phyloP scores from a whole-genome alignment of 805 yeast genomes.

The Suhomyces sp. region DNA sequence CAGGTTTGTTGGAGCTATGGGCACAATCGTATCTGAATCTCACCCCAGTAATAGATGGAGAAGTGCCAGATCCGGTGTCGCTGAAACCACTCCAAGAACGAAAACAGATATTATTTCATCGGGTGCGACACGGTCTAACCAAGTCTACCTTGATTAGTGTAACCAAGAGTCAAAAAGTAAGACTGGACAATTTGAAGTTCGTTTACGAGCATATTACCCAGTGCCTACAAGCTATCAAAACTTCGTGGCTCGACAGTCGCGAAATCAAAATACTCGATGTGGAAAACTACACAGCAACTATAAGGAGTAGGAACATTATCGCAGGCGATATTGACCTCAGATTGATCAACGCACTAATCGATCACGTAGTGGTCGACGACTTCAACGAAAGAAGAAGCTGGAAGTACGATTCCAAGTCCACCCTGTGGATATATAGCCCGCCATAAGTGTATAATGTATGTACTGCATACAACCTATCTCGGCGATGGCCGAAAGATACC shows the following conservation, averaged over 20 bases:
- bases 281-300: conserved; percentile 10
- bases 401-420: conserved; percentile 18
- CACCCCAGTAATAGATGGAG: neutral
- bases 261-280: conserved; percentile 11
- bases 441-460: neutral
- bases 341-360: conserved; percentile 25
- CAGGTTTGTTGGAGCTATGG: conserved; percentile 14
- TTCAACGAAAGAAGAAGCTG: conserved; percentile 18
- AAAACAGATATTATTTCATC: conserved; percentile 18
- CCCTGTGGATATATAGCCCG: conserved; percentile 9
- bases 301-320: conserved; percentile 8
- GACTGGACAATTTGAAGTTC: conserved; percentile 9
- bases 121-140: conserved; percentile 21
- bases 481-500: neutral
- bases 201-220: conserved; percentile 11
- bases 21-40: conserved; percentile 1
- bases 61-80: neutral
- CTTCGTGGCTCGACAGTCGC: neutral
- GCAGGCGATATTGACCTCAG: conserved; percentile 13
- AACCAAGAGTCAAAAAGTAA: conserved; percentile 21
- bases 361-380: conserved; percentile 16
- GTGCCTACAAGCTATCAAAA: neutral
- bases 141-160: conserved; percentile 20
- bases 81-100: neutral
- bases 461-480: neutral